Percentiles rank a stretch among this genome's conserved stretches.
These are phyloP conservation scores for Eucalyptus melliodora DNA, from an alignment of 345 rosid species.

Conservation along the genomic window DNA sequence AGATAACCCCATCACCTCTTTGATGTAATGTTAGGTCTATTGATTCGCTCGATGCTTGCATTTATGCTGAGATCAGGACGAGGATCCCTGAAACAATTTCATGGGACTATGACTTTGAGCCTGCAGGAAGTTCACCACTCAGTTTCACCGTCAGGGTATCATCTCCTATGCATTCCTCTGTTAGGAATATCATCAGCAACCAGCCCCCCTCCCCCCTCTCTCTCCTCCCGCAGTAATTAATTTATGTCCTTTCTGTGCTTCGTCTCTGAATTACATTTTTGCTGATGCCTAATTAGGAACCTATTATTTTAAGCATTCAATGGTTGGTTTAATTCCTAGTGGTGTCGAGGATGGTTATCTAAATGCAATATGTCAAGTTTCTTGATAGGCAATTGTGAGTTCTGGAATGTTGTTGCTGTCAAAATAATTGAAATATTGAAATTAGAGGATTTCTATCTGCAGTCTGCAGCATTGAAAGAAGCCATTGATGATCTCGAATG, in stretches of 20 bases:
- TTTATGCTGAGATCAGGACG: conserved; percentile 85
- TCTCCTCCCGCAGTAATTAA: neutral
- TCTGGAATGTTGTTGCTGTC: neutral
- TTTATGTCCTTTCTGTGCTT: neutral
- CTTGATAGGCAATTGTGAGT: neutral
- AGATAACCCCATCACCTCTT: neutral
- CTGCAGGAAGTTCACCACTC: conserved; percentile 58
- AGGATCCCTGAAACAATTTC: conserved; percentile 64
- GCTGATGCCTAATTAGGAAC: neutral
- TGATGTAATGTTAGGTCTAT: conserved; percentile 39
- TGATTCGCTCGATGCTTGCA: conserved; percentile 61
- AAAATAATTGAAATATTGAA: neutral
- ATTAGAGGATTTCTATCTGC: neutral
- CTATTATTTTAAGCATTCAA: neutral
- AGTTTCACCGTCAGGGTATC: conserved; percentile 74
- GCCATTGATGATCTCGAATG: conserved; percentile 94
- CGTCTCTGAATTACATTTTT: neutral
- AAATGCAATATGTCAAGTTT: neutral
- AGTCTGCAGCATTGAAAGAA: conserved; percentile 94
- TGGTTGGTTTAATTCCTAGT: neutral
- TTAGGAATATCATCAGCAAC: neutral
- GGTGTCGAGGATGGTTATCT: neutral
- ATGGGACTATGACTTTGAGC: conserved; percentile 89
- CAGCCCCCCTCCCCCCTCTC: neutral
- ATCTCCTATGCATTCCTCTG: neutral